phyloP scores from a whole-genome alignment of 2,329 filamentous ascomycete genomes.

The Xylaria sp. region DNA sequence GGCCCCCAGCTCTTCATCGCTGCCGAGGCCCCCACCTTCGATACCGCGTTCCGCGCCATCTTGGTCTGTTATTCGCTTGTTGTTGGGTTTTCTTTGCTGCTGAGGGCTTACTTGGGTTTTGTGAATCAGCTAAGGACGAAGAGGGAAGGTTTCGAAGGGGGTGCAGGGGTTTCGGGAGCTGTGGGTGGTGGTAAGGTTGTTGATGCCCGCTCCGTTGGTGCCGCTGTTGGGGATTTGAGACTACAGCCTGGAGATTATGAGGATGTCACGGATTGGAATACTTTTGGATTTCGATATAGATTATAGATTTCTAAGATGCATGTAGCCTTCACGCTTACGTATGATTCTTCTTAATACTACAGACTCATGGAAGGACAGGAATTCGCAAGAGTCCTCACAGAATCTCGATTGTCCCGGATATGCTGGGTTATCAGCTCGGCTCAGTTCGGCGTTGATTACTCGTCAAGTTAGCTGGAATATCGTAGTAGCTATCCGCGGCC shows the following conservation, averaged over 20 bases:
- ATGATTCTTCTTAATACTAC: too few species aligned
- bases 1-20: conserved; percentile 66
- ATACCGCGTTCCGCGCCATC: conserved; percentile 66
- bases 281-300: conserved; percentile 68
- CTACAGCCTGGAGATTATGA: conserved; percentile 62
- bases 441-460: too few species aligned
- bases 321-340: not conserved
- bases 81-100: conserved; percentile 55
- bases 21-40: conserved; percentile 62
- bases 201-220: conserved; percentile 46
- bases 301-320: conserved; percentile 46
- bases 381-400: too few species aligned
- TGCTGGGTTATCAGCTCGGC: too few species aligned
- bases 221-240: conserved; percentile 52
- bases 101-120: conserved; percentile 61
- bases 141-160: conserved; percentile 59
- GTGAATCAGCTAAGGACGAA: conserved; percentile 57
- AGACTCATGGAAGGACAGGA: too few species aligned
- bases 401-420: too few species aligned
- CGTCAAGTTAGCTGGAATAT: too few species aligned
- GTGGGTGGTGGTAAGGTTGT: conserved; percentile 54
- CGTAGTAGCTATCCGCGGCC: too few species aligned
- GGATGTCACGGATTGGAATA: conserved; percentile 70
- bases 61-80: conserved; percentile 66
- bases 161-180: conserved; percentile 55